Conservation (phyloP, 2,329 filamentous ascomycete species). For the Beauveria scarabaeidicola region DNA sequence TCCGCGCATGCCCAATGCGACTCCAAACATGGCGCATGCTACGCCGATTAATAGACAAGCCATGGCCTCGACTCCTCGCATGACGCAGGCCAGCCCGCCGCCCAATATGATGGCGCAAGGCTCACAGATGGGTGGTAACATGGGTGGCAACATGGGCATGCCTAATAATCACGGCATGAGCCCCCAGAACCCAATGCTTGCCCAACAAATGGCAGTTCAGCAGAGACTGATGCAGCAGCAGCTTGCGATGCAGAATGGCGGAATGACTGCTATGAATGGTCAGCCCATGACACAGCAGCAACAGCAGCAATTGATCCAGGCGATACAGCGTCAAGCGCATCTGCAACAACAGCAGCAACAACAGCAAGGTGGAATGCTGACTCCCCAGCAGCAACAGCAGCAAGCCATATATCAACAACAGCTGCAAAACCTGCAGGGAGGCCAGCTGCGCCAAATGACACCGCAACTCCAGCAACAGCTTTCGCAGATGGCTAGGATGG, state of each 20-base stretch:
- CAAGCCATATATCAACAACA: constrained; percentile 36
- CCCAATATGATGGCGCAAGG: constrained; percentile 50
- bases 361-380: constrained; percentile 31
- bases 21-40: constrained; percentile 51
- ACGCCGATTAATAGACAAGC: constrained; percentile 49
- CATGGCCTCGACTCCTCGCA: constrained; percentile 50
- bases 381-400: constrained; percentile 31
- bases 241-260: constrained; percentile 12
- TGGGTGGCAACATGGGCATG: constrained; percentile 38
- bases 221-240: constrained; percentile 35
- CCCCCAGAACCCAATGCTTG: constrained; percentile 29
- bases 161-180: constrained; percentile 41
- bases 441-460: constrained; percentile 25
- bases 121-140: constrained; percentile 43
- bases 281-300: constrained; percentile 30
- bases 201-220: constrained; percentile 40
- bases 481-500: constrained; percentile 29
- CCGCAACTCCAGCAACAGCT: constrained; percentile 31
- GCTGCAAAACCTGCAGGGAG: constrained; percentile 33
- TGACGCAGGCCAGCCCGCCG: constrained; percentile 54
- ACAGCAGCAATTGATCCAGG: constrained; percentile 28
- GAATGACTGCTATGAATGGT: constrained; percentile 24
- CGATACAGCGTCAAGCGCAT: constrained; percentile 30
- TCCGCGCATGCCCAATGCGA: constrained; percentile 52
- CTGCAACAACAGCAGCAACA: constrained; percentile 14